A percentile compares a stretch with the other conserved stretches of the same genome.
phyloP scores from a whole-genome alignment of 73 alveolate genomes.

The Tetrahymena borealis region DNA sequence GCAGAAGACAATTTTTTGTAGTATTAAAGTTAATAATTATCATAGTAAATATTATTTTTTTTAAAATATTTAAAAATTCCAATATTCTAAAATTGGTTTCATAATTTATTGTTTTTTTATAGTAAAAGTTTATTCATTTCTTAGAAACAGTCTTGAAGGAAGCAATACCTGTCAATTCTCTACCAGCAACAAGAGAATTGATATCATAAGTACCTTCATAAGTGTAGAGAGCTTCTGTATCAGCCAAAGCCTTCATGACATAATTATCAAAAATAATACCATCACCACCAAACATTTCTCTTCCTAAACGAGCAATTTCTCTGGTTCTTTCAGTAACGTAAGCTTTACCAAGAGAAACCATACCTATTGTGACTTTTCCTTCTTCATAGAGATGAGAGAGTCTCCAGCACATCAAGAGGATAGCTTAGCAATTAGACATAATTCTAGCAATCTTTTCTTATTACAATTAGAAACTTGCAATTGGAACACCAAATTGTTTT shows the following conservation, averaged over 20 bases:
- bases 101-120: too few relatives aligned
- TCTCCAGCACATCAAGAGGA: conserved; percentile 39
- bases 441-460: conserved; percentile 61
- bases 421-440: conserved; percentile 36
- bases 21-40: too few relatives aligned
- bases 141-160: conserved; percentile 51
- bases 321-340: conserved; percentile 47
- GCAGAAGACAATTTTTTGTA: too few relatives aligned
- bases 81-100: too few relatives aligned
- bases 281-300: conserved; percentile 81
- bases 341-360: conserved; percentile 66
- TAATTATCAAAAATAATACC: conserved; percentile 72
- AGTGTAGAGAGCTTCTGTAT: conserved; percentile 73
- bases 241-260: conserved; percentile 63
- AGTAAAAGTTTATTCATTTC: too few relatives aligned
- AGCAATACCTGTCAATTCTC: conserved; percentile 60
- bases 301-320: conserved; percentile 58
- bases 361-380: conserved; percentile 67
- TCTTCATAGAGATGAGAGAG: conserved; percentile 46
- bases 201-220: conserved; percentile 81
- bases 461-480: conserved; percentile 55
- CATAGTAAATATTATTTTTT: too few relatives aligned
- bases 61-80: too few relatives aligned
- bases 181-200: conserved; percentile 64
- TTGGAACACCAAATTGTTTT: conserved; percentile 58